Base-by-base conservation (phyloP, 495 filamentous ascomycete genomes). In the Ramalina peruviana region DNA sequence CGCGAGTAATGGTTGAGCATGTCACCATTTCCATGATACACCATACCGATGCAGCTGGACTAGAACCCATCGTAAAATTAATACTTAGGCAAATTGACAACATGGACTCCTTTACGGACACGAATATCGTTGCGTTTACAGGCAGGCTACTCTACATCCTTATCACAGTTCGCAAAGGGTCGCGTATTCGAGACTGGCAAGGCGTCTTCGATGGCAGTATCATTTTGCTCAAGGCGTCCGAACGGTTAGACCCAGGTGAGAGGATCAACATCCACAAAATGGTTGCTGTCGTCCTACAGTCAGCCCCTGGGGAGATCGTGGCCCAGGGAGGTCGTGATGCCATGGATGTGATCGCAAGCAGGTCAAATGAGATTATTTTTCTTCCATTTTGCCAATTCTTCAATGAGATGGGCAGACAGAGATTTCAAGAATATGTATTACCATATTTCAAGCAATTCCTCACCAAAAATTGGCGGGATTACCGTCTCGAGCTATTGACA, bases 381-480 rank as follows among this genome's bases (percentile, higher is more conserved):
- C 68, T 96, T 42, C 71, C 78, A 5, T 96, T 95, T 59, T 96
- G 85, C 61, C 80, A 80, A 13, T 81, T 85, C 30, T 79, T 89
- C 54, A 76, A 82, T 0, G 75, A 85, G 38, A 67, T 88, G 49
- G 80, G 84, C 40, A 59, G 72, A 10, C 83, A 90, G 48, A 73
- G 86, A 39, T 98, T 97, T 61, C 71, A 80, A 40, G 75, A 75
- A 46, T 70, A 95, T 11, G 67, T 93, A 11, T 68, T 87, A 12
- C 86, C 86, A 44, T 78, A 86, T 55, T 86, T 97, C 54, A 82
- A 89, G 53, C 76, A 81, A 65, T 95, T 87, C 54, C 71, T 93
- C 52, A 66, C 78, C 49, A 71, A 73, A 6, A 79, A 83, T 48
- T 94, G 88, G 87, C 69, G 69, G 30, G 63, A 72, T 10, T 75